Base-by-base conservation (phyloP, 2,329 filamentous ascomycete species). In the Claviceps africana region DNA sequence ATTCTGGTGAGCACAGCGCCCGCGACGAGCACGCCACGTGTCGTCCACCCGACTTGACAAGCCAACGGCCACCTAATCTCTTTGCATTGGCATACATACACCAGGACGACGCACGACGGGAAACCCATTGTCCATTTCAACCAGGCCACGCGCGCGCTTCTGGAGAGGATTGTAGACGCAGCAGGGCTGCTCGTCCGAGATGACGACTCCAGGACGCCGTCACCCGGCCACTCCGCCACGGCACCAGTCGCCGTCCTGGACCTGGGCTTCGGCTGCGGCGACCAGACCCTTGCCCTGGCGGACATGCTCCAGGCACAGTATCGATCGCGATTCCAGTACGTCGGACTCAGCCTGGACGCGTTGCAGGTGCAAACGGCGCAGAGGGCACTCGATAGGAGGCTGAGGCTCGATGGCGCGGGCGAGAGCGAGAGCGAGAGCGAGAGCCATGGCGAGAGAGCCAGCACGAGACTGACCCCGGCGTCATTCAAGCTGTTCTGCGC, bases 201-300 rank as follows among this genome's bases (percentile, higher is more conserved):
- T 5, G 35, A 55, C 5, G 30, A 47, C 13, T 35, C 22, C 9
- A 13, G 53, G 13, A 10, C n/a, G 1, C 30, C 28, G 8, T 13
- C 42, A 33, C 4, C 47, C 46, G 10, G 25, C 8, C 13, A 33
- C 8, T 51, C 57, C 10, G 55, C 70, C 3, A 60, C 67, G 2
- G 64, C 76, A 9, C 62, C 59, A 7, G 56, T 71, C 5, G 61
- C 67, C 3, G 64, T 77, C 10, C 62, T 81, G 1, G 78, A 81
- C 54, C 65, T 81, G 1, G 78, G 78, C 2, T 76, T 79, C 55
- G 78, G 78, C 10, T 82, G 78, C 55, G 78, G 78, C 33, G 77
- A 81, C 56, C 78, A 81, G 60, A 76, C 71, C 0, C 60, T 74
- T 21, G 70, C 74, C 52, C 57, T 79, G 25, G 67, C 64, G 1